Percentiles rank a stretch among this genome's conserved stretches.
These are phyloP conservation scores for Lasiosphaeria miniovina DNA, from an alignment of 495 filamentous ascomycete species.

Conservation along the genomic window DNA sequence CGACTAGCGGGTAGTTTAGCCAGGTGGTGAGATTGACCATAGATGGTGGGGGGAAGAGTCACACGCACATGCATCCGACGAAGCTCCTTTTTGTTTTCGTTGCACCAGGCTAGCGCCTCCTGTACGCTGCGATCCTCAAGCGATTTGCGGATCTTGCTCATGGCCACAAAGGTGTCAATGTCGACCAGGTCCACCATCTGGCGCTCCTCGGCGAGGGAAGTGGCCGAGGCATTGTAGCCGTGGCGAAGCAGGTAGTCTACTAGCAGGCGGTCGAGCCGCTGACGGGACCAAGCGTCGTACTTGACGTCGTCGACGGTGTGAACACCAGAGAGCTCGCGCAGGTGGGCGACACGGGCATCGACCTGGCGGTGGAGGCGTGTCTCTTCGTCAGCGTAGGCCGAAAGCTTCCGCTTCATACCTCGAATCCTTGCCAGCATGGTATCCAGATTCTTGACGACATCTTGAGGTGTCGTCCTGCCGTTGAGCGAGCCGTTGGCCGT, in stretches of 20 bases:
- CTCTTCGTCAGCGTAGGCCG: conserved; percentile 73
- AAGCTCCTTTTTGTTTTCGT: conserved; percentile 82
- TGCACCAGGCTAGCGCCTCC: conserved; percentile 85
- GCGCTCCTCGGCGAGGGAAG: conserved; percentile 66
- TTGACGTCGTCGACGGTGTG: conserved; percentile 84
- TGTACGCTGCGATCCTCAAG: conserved; percentile 66
- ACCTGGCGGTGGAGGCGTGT: conserved; percentile 66
- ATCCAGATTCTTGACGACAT: conserved; percentile 74
- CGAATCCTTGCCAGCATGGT: conserved; percentile 81
- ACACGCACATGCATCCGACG: conserved; percentile 72
- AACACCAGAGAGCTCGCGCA: conserved; percentile 74
- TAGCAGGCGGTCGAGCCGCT: conserved; percentile 75
- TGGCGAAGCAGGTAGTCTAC: conserved; percentile 86
- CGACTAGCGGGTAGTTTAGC: conserved; percentile 46
- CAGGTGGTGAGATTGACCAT: too few relatives aligned
- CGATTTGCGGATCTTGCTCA: conserved; percentile 68
- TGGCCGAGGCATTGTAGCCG: conserved; percentile 77
- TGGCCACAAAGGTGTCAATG: conserved; percentile 81
- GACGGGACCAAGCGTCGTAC: conserved; percentile 86
- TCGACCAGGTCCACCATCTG: conserved; percentile 73
- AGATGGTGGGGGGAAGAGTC: not conserved
- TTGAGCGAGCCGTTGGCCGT: conserved; percentile 64
- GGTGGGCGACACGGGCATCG: conserved; percentile 71
- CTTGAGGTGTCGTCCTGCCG: conserved; percentile 56
- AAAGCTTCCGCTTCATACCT: conserved; percentile 82